Percentiles rank a stretch among this genome's conserved stretches.
phyloP scores from a whole-genome alignment of 1,284 basidiomycete species.

The Melampsora larici-populina region DNA sequence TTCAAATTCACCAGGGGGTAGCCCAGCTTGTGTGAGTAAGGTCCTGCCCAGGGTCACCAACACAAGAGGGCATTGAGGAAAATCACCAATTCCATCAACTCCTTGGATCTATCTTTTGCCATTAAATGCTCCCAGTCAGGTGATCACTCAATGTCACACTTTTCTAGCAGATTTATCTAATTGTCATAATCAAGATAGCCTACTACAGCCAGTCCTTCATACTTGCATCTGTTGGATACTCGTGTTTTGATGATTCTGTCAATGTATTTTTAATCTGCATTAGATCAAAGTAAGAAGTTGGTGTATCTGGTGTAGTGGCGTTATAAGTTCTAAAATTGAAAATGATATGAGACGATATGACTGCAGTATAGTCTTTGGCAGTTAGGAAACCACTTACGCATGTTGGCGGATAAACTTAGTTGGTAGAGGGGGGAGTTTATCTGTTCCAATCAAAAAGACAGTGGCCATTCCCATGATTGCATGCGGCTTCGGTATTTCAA shows the following conservation, averaged over 20 bases:
- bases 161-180: too few relatives aligned
- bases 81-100: too few relatives aligned
- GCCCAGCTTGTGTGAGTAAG: too few relatives aligned
- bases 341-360: not conserved
- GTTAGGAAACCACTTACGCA: not conserved
- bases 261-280: not conserved
- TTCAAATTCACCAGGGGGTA: too few relatives aligned
- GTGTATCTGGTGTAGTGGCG: not conserved
- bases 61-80: too few relatives aligned
- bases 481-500: not conserved
- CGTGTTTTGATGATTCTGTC: not conserved
- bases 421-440: not conserved
- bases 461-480: slow-evolving; percentile 5
- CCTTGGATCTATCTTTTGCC: too few relatives aligned
- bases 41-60: too few relatives aligned
- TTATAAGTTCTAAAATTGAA: not conserved
- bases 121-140: too few relatives aligned
- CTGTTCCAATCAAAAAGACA: slow-evolving; percentile 10
- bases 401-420: not conserved
- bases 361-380: not conserved
- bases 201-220: not conserved
- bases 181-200: too few relatives aligned
- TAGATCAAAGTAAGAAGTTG: not conserved
- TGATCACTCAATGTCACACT: too few relatives aligned
- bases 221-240: not conserved